Evolutionary conservation across 2,329 filamentous ascomycete species (phyloP), one percentile per base, ranked within the genome.

Genomic region (Apiospora arundinis): DNA sequence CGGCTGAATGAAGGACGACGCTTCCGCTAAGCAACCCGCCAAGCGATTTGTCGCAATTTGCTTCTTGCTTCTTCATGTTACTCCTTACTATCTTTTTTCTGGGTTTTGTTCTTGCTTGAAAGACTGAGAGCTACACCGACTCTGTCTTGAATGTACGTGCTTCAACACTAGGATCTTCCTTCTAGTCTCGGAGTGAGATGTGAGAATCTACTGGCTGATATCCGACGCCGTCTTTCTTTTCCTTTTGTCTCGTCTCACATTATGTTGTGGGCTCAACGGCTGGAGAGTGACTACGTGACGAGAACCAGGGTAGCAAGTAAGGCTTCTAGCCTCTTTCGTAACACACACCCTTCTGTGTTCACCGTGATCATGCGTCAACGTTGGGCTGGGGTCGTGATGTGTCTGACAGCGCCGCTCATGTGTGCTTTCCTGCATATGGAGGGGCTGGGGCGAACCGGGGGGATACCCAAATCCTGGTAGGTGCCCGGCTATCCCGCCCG

Each of bases 401-500:
- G 18, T 40, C n/a, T 63, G 56, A 63, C 56, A 63, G 32, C 56
- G 32, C 56, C 32, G 25, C 18, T 46, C 32, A 21, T 46, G 28
- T 60, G 28, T 60, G 28, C 52, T 37, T 37, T 60, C 8, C 28
- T 23, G 32, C 11, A 63, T 40, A 32, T 18, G 44, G 21, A 18
- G 8, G 23, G 49, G 23, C 46, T 46, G 18, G 45, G 45, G 45
- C 23, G 23, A n/a, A 14, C 48, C 25, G 48, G 28, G 16, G 11
- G 42, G 42, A 14, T 45, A 12, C 12, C 42, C 42, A 45, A 45
- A 18, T 48, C 14, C 18, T 63, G 32, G 56, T 6, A 63, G 18
- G 45, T 45, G 56, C 56, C 56, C 56, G 56, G 56, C 56, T 63
- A 32, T 63, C 18, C 18, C 32, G n/a, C 32, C 56, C 56, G 56